phyloP scores from a whole-genome alignment of 179 eudicot species.

The Beta corolliflora region DNA sequence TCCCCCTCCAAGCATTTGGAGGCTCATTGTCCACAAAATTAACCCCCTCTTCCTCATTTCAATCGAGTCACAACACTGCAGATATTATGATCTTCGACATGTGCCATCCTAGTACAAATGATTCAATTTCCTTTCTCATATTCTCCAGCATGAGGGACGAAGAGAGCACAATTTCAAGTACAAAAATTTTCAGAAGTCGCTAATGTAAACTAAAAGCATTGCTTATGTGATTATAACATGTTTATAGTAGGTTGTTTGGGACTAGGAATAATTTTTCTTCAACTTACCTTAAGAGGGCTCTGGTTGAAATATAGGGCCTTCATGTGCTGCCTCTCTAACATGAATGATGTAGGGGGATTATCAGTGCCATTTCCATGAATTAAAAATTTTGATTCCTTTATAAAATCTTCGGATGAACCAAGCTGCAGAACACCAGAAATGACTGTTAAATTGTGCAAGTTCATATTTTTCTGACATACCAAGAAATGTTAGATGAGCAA shows the following conservation, averaged over 20 bases:
- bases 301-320: conserved; percentile 93
- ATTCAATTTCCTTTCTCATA: background rate
- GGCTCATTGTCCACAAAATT: background rate
- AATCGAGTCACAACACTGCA: background rate
- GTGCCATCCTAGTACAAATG: background rate
- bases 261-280: background rate
- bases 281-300: conserved; percentile 83
- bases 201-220: background rate
- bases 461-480: too few species aligned
- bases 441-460: background rate
- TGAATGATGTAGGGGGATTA: conserved; percentile 85
- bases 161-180: background rate
- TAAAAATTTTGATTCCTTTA: conserved; percentile 78
- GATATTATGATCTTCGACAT: background rate
- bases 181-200: background rate
- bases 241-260: background rate
- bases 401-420: conserved; percentile 86
- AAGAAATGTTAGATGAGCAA: background rate
- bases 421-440: conserved; percentile 55
- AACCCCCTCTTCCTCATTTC: background rate
- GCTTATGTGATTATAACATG: background rate
- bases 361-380: conserved; percentile 82
- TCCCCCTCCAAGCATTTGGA: background rate
- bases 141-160: background rate
- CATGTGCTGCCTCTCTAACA: conserved; percentile 86